These are phyloP conservation scores for Coemansia guatemalensis DNA, from an alignment of 192 early-diverging fungal species.

Conservation along the genomic window DNA sequence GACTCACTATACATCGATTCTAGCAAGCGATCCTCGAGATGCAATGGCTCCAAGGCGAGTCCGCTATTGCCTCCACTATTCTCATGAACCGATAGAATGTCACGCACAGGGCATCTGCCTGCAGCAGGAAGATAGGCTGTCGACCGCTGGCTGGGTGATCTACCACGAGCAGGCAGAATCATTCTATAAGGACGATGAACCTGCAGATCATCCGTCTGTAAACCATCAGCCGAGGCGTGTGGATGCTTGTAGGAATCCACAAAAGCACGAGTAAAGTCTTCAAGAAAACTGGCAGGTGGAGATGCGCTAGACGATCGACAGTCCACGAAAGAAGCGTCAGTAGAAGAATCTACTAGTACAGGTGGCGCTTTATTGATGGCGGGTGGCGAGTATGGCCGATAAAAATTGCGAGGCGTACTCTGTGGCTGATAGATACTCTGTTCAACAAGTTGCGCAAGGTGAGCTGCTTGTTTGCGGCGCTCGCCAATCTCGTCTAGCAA, in stretches of 20 bases:
- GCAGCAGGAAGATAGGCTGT: background rate
- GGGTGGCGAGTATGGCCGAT: no score
- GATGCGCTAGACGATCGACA: background rate
- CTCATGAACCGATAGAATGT: background rate
- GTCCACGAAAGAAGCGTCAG: background rate
- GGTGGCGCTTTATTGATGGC: background rate
- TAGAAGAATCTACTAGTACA: background rate
- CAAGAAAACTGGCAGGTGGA: constrained; percentile 40
- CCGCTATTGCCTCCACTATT: background rate
- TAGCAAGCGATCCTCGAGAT: background rate
- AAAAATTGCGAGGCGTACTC: background rate
- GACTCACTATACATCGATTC: background rate
- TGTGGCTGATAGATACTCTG: constrained; percentile 26
- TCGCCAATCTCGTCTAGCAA: constrained; percentile 24
- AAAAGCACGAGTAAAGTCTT: constrained; percentile 39
- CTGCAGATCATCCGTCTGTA: background rate
- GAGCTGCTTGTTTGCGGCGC: constrained; percentile 29
- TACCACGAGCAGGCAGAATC: background rate
- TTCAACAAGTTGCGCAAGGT: constrained; percentile 26
- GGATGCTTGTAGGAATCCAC: constrained; percentile 32
- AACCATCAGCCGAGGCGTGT: background rate
- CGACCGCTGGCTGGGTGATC: background rate
- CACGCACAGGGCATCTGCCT: background rate
- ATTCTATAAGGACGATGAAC: background rate
- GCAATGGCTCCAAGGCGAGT: background rate